Evolutionary conservation across 179 eudicot species (phyloP).

Genomic region (Drosera spatulata): DNA sequence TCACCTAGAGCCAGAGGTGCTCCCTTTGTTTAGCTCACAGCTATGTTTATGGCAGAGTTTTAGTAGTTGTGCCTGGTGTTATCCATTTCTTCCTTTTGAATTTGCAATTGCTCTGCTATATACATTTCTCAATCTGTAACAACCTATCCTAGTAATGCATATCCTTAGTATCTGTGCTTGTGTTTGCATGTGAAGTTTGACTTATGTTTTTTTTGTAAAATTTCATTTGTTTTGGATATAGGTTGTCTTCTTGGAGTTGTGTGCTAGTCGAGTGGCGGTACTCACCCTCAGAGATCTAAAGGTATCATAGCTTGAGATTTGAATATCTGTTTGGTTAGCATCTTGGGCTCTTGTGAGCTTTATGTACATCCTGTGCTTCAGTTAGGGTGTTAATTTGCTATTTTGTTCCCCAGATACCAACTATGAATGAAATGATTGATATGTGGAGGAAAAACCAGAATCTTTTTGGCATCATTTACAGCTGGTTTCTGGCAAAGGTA

Average conservation of each 20-base stretch:
- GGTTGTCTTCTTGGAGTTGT: constrained; percentile 92
- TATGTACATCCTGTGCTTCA: not conserved
- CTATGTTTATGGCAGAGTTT: not conserved
- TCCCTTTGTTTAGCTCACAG: constrained; percentile 6
- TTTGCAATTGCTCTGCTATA: too few relatives aligned
- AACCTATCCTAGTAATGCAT: too few relatives aligned
- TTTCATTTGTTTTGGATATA: constrained; percentile 9
- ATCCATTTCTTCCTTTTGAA: too few relatives aligned
- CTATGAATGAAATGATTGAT: constrained; percentile 68
- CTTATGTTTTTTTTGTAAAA: too few relatives aligned
- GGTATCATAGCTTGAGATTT: constrained; percentile 20
- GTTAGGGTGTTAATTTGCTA: not conserved
- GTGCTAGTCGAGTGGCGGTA: constrained; percentile 71
- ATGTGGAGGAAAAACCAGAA: constrained; percentile 79
- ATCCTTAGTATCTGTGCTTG: too few relatives aligned
- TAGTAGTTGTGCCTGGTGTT: too few relatives aligned
- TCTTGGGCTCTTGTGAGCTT: too few relatives aligned
- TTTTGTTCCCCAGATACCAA: constrained; percentile 51
- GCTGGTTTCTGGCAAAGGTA: constrained; percentile 97
- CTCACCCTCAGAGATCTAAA: constrained; percentile 65
- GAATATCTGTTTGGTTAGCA: too few relatives aligned
- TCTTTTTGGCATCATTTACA: constrained; percentile 64
- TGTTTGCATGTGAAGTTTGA: too few relatives aligned
- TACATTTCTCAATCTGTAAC: too few relatives aligned
- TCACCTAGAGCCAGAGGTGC: constrained; percentile 77